Evolutionary conservation across 1,284 basidiomycete genomes (phyloP).

Genomic region (Microbotryum intermedium): DNA sequence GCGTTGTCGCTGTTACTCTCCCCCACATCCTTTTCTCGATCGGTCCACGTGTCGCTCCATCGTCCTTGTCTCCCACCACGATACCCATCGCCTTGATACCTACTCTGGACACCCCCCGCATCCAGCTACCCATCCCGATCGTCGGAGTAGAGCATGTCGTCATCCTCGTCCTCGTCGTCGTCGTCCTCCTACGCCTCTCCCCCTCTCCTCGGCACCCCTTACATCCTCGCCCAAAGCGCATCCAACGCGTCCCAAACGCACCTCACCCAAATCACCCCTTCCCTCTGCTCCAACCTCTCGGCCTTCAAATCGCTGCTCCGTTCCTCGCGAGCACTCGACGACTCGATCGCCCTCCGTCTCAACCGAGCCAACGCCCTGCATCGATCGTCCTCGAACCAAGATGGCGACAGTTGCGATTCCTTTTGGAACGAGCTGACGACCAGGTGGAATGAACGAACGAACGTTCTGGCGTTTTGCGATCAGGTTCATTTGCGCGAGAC

Average conservation of each 20-base stretch:
- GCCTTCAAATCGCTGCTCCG: conserved; percentile 14
- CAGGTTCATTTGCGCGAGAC: neutral
- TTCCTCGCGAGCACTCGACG: conserved; percentile 19
- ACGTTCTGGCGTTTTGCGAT: conserved; percentile 18
- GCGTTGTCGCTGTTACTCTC: too few species aligned
- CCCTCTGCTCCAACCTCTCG: conserved; percentile 9
- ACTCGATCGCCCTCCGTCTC: conserved; percentile 18
- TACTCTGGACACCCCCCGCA: too few species aligned
- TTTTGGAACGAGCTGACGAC: conserved; percentile 20
- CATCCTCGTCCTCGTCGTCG: neutral
- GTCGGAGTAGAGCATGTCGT: neutral
- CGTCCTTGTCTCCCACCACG: too few species aligned
- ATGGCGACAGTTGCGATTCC: conserved; percentile 6
- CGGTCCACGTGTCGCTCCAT: too few species aligned
- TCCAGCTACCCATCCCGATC: neutral
- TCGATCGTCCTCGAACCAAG: neutral
- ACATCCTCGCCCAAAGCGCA: conserved; percentile 16
- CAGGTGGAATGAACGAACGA: conserved; percentile 15
- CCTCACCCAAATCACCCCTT: conserved; percentile 15
- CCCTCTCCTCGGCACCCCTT: conserved; percentile 23
- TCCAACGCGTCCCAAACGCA: neutral
- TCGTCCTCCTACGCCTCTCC: neutral
- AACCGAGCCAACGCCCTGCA: conserved; percentile 19
- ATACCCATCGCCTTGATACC: too few species aligned
- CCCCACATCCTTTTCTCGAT: too few species aligned